Percentiles rank a stretch among this genome's conserved stretches.
These are phyloP conservation scores for Botrytis cinerea DNA, from an alignment of 2,329 filamentous ascomycete genomes.

Conservation along the genomic window DNA sequence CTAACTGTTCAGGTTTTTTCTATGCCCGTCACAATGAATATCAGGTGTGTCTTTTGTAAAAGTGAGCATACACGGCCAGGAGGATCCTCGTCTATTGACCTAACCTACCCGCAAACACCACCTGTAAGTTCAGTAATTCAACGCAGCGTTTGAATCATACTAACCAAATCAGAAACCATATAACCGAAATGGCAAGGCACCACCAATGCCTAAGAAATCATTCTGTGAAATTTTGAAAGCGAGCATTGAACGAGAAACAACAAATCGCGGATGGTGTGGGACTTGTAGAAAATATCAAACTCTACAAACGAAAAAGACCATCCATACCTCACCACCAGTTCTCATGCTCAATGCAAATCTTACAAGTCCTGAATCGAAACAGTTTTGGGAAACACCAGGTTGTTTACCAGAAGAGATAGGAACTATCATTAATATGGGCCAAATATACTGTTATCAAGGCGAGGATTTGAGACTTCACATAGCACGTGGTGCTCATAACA, in stretches of 20 bases:
- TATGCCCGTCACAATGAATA: constrained; percentile 70
- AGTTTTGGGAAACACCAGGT: constrained; percentile 83
- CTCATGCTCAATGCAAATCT: constrained; percentile 85
- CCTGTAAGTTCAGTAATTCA: constrained; percentile 31
- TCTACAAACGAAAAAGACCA: constrained; percentile 79
- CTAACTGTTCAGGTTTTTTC: constrained; percentile 56
- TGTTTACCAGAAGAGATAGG: constrained; percentile 96
- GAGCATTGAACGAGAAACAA: constrained; percentile 86
- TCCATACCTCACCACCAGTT: constrained; percentile 80
- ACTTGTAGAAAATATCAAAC: constrained; percentile 89
- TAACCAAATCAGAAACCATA: constrained; percentile 48
- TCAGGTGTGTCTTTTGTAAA: constrained; percentile 82
- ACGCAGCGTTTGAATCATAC: constrained; percentile 20
- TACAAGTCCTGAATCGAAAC: constrained; percentile 68
- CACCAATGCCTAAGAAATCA: constrained; percentile 58
- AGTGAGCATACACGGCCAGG: constrained; percentile 83
- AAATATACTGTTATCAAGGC: constrained; percentile 93
- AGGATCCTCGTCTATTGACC: constrained; percentile 79
- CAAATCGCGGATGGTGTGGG: constrained; percentile 89
- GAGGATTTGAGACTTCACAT: constrained; percentile 81
- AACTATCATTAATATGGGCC: constrained; percentile 84
- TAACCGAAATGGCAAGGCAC: constrained; percentile 52
- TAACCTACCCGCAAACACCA: constrained; percentile 68
- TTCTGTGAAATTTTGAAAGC: constrained; percentile 93
- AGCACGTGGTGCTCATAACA: constrained; percentile 75